A percentile compares a stretch with the other conserved stretches of the same genome.
Evolutionary conservation across 352 stramenopile species (phyloP).

Genomic region (Phytophthora niederhauseri): DNA sequence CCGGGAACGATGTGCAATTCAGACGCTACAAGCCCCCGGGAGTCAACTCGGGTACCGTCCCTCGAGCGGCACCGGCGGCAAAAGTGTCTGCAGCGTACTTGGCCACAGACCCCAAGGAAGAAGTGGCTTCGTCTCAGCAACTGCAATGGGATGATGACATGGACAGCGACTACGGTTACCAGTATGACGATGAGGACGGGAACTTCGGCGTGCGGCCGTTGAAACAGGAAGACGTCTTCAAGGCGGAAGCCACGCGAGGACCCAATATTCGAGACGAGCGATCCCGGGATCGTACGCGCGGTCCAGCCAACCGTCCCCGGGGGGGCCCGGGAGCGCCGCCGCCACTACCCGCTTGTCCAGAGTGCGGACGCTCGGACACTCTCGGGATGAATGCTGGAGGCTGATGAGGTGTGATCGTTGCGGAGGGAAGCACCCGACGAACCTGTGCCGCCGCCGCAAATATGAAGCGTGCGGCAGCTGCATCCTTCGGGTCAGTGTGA

Average conservation of each 20-base stretch:
- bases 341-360: background rate
- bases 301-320: background rate
- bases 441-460: background rate
- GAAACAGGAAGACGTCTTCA: background rate
- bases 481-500: background rate
- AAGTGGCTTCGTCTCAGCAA: background rate
- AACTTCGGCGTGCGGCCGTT: background rate
- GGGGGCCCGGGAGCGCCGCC: background rate
- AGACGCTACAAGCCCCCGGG: background rate
- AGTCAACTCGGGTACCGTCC: background rate
- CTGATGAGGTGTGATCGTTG: conserved; percentile 9
- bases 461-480: background rate
- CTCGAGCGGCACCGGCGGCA: background rate
- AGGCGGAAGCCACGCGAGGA: background rate
- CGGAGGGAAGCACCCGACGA: conserved; percentile 1
- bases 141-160: background rate
- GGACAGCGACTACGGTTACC: background rate
- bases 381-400: background rate
- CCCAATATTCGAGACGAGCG: background rate
- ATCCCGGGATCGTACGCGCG: background rate
- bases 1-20: background rate
- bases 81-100: background rate
- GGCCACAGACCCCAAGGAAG: background rate
- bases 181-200: background rate
- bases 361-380: background rate